Conservation (phyloP, 495 filamentous ascomycete genomes). For the Penicillium angulare region DNA sequence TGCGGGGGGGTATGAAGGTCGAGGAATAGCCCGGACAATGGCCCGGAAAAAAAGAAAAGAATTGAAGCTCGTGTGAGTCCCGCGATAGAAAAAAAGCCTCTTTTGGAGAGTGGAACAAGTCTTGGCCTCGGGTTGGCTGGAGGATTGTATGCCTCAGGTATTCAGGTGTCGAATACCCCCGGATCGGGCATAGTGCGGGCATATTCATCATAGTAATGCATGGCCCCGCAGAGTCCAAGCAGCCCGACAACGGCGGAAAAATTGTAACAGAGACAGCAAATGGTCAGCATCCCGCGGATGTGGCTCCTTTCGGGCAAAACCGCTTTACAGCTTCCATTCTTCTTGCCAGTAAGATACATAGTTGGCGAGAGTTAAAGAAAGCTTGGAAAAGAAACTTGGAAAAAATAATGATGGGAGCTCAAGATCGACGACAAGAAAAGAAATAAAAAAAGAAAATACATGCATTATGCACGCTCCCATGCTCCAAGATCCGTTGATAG, state of each 20-base stretch:
- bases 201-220: constrained; percentile 40
- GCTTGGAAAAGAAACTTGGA: constrained; percentile 13
- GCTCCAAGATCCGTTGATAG: constrained; percentile 42
- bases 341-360: constrained; percentile 1
- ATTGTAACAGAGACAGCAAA: neutral
- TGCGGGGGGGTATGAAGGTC: constrained; percentile 24
- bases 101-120: constrained; percentile 32
- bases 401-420: neutral
- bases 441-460: constrained; percentile 13
- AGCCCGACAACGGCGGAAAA: neutral
- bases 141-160: constrained; percentile 3
- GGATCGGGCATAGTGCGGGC: constrained; percentile 33
- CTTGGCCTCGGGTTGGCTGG: constrained; percentile 22
- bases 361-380: neutral
- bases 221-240: constrained; percentile 16
- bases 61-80: constrained; percentile 34
- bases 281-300: constrained; percentile 1
- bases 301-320: constrained; percentile 3
- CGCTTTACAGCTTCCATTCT: constrained; percentile 4
- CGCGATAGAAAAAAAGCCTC: constrained; percentile 39
- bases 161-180: constrained; percentile 23
- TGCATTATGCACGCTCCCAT: constrained; percentile 31
- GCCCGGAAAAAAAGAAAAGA: constrained; percentile 28
- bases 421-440: neutral
- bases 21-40: constrained; percentile 15